phyloP scores from a whole-genome alignment of 179 eudicot genomes.

The Heliamphora pulchella region DNA sequence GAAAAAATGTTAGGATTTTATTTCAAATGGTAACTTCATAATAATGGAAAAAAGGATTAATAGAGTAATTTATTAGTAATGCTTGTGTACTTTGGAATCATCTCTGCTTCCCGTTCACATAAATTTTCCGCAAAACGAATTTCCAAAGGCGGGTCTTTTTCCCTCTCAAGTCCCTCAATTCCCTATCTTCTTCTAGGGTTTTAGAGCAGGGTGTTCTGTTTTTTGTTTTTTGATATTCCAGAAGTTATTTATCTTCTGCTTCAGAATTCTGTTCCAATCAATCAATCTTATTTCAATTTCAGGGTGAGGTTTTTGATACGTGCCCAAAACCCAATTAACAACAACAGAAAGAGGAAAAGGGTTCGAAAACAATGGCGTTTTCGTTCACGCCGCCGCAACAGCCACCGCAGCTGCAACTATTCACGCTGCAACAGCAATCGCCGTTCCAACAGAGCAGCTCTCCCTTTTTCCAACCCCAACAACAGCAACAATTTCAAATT shows the following conservation, averaged over 20 bases:
- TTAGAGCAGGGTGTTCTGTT: constrained; percentile 14
- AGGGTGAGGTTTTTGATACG: background rate
- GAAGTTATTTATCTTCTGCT: background rate
- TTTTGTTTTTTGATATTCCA: background rate
- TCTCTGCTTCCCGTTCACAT: too few species aligned
- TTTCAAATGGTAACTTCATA: too few species aligned
- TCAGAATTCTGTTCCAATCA: background rate
- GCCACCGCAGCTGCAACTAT: constrained; percentile 40
- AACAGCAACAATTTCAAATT: constrained; percentile 22
- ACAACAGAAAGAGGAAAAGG: background rate
- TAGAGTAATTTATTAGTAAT: too few species aligned
- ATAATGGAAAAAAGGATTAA: too few species aligned
- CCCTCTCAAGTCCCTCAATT: background rate
- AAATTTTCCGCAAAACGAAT: background rate
- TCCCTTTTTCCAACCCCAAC: constrained; percentile 23
- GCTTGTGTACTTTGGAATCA: too few species aligned
- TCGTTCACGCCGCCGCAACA: constrained; percentile 36
- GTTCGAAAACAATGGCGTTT: constrained; percentile 29
- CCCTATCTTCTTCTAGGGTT: constrained; percentile 25
- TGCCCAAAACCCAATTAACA: background rate
- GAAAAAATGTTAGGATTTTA: too few species aligned
- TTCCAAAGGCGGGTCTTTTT: constrained; percentile 6
- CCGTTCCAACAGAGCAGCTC: constrained; percentile 19
- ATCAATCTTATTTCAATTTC: background rate
- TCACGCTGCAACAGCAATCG: constrained; percentile 26